A percentile compares a stretch with the other conserved stretches of the same genome.
These are phyloP conservation scores for Magnaporthales sp. DNA, from an alignment of 2,329 filamentous ascomycete genomes.

Conservation along the genomic window DNA sequence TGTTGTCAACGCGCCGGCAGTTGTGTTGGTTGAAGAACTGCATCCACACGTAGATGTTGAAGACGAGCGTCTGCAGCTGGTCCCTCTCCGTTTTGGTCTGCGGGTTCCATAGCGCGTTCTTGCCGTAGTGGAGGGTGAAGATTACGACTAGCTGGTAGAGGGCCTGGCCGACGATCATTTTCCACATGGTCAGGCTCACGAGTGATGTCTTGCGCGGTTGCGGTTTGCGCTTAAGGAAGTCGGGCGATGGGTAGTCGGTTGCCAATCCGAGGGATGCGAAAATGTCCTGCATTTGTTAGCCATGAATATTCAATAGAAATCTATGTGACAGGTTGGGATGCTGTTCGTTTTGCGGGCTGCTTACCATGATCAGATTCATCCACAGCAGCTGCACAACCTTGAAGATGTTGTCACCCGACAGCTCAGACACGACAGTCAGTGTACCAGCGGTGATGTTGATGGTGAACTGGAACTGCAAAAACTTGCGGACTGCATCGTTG, in stretches of 20 bases:
- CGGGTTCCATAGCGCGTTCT: slow-evolving; percentile 36
- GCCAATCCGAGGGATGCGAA: slow-evolving; percentile 47
- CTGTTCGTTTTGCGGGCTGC: neutral
- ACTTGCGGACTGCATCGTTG: slow-evolving; percentile 56
- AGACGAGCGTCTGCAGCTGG: slow-evolving; percentile 54
- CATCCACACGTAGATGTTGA: slow-evolving; percentile 87
- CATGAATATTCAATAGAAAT: too few species aligned
- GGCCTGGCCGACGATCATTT: slow-evolving; percentile 71
- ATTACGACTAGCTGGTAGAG: slow-evolving; percentile 60
- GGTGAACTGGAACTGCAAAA: slow-evolving; percentile 54
- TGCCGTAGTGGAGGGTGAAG: slow-evolving; percentile 54
- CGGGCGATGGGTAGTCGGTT: slow-evolving; percentile 35
- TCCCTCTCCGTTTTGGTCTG: neutral
- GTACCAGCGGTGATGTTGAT: slow-evolving; percentile 55
- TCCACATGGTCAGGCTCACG: slow-evolving; percentile 70
- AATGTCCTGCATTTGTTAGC: slow-evolving; percentile 29
- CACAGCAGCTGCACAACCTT: slow-evolving; percentile 52
- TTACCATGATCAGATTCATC: slow-evolving; percentile 53
- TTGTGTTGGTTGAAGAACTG: slow-evolving; percentile 70
- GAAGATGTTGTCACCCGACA: slow-evolving; percentile 45
- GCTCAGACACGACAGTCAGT: slow-evolving; percentile 49
- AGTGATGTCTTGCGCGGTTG: slow-evolving; percentile 20
- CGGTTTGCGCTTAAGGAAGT: slow-evolving; percentile 31
- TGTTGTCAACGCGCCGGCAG: slow-evolving; percentile 74
- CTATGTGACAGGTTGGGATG: too few species aligned